Evolutionary conservation across 495 filamentous ascomycete genomes (phyloP), one percentile per base, ranked within the genome.

Genomic region (Massariosphaeria phaeospora): DNA sequence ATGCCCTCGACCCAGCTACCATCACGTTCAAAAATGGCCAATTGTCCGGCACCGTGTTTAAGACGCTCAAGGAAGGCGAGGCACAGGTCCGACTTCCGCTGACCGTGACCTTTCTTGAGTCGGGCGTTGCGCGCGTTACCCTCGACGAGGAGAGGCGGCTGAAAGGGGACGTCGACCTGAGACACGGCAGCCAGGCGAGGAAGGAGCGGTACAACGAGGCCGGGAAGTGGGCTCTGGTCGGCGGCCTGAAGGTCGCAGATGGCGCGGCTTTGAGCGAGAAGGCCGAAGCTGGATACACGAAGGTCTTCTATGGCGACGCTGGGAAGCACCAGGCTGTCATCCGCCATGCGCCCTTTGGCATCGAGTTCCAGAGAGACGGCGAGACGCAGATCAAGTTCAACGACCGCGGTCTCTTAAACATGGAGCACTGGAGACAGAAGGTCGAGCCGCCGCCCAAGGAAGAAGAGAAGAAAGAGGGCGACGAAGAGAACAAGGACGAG

Each of bases 381-480:
- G 72, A 81, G 57, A 84, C 83, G n/a, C 87, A 97, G 45, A 78
- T 96, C 52, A 85, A 85, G 61, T 74, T 98, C 62, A 97, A 97
- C 68, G 83, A 90, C 56, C 81, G 84, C 12, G 91, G 90, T 5
- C 69, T 93, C 52, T 63, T 97, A 70, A 97, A 96, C 60, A 67
- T 97, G 64, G 93, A 98, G 67, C 94, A 97, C 67, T 98, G 93
- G 93, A 78, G 93, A 54, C 79, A 84, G 6, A 96, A 95, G 78
- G 73, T 86, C 6, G 91, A 96, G 44, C 76, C 79, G 63, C 62
- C 71, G 20, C 70, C 75, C 10, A 74, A 69, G 42, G 71, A 76
- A 17, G 75, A 75, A 59, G 73, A 60, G 33, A 36, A 57, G 47
- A 40, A 48, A 18, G 55, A 59, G 27, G 55, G 42, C 39, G 48